Evolutionary conservation across 441 rosid genomes (phyloP).

Genomic region (Brassica balearica): DNA sequence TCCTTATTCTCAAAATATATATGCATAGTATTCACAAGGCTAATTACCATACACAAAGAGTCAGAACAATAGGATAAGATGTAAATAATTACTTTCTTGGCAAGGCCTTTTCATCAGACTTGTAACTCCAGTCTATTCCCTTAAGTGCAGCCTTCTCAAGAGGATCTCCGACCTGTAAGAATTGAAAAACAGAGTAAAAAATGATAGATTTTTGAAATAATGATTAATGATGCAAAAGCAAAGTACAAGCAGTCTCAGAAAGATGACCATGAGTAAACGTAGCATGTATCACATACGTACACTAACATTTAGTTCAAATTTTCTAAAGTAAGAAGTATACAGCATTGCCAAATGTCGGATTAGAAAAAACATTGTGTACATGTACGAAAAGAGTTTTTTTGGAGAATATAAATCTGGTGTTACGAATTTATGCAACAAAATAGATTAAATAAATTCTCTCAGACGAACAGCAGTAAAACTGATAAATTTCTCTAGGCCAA

Average conservation of each 20-base stretch:
- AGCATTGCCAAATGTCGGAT: not conserved
- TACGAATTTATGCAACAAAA: not conserved
- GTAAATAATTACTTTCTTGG: constrained; percentile 74
- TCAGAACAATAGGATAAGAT: constrained; percentile 2
- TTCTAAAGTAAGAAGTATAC: constrained; percentile 9
- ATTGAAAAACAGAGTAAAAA: constrained; percentile 35
- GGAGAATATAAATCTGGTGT: not conserved
- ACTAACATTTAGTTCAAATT: constrained; percentile 2
- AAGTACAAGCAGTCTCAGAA: constrained; percentile 22
- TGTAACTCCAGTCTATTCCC: constrained; percentile 99
- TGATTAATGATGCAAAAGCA: constrained; percentile 19
- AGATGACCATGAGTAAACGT: constrained; percentile 13
- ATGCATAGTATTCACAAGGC: not conserved
- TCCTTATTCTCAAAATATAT: not conserved
- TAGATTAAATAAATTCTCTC: not conserved
- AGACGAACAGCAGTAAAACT: not conserved
- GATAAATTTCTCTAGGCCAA: not conserved
- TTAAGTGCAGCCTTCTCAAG: constrained; percentile 99
- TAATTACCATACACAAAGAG: constrained; percentile 15
- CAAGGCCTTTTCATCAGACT: constrained; percentile 98
- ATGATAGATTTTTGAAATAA: not conserved
- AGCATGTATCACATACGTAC: not conserved
- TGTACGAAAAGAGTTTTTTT: not conserved
- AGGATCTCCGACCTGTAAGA: constrained; percentile 96
- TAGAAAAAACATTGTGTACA: not conserved